Base-by-base conservation (phyloP, 1,284 basidiomycete species). In the Cystobasidiaceae sp. region DNA sequence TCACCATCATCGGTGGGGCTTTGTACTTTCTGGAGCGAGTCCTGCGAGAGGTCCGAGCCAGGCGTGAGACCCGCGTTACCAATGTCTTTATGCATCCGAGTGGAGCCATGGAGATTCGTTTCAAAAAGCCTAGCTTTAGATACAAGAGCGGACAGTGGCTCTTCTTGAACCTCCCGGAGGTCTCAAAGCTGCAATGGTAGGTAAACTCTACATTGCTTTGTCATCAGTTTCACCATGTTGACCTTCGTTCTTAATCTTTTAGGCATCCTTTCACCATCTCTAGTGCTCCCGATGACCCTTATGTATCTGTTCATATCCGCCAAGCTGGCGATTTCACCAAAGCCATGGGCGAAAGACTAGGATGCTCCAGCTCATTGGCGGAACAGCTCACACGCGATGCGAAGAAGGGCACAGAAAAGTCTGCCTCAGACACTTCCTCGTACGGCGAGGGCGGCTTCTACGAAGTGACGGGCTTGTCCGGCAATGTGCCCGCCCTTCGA, bases 101-200 rank as follows among this genome's bases (percentile, higher is more conserved):
- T 81, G 86, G 87, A 71, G 88, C 88, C 21, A 90, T 93, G 87
- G 90, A 93, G 75, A 81, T 93, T 45, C 86, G 89, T 59, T 90
- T 93, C 74, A 77, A 85, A 75, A 93, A 93, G 79, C 87, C 88
- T 8, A 87, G 85, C 74, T 88, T 93, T 81, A 89, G 87, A 75
- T 92, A 93, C 77, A 87, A 86, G 49, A 83, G 90, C 32, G 90
- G 90, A 17, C 89, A 93, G 78, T 93, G 91, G 90, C 79, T 93
- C 33, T 93, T 91, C 79, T 79, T 93, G 69, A 87, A 91, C 72
- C 83, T 91, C 23, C 89, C 90, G 0, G 88, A 91, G 49, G 76
- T 93, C 11, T 91, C 89, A 28, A 77, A 74, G n/a, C 85, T 82
- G 75, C 89, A 93, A 75, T 93, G 90, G 90, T 89, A 90, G 28